A percentile compares a stretch with the other conserved stretches of the same genome.
phyloP scores from a whole-genome alignment of 768 basidiomycete genomes.

The Leccinum obscurum region DNA sequence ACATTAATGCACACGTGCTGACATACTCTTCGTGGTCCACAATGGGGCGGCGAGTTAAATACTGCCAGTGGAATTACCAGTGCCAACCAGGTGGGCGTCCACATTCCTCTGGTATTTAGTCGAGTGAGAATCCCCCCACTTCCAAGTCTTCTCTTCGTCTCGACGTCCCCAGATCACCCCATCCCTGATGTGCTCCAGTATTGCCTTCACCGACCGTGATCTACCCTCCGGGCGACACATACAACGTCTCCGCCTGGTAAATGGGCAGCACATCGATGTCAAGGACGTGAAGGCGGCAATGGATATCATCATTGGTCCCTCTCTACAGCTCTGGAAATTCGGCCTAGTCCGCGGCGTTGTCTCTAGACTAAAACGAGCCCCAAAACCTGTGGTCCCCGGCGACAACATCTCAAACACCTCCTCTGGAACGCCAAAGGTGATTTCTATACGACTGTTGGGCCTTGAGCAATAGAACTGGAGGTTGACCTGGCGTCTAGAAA shows the following conservation, averaged over 20 bases:
- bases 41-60: constrained; percentile 25
- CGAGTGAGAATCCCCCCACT: constrained; percentile 1
- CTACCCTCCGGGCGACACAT: constrained; percentile 8
- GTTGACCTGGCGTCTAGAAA: constrained; percentile 15
- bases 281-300: constrained; percentile 17
- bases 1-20: constrained; percentile 21
- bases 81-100: background rate
- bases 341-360: constrained; percentile 8
- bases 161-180: background rate
- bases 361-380: constrained; percentile 10
- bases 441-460: background rate
- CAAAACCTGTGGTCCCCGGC: constrained; percentile 6
- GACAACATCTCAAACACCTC: constrained; percentile 11
- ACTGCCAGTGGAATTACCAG: constrained; percentile 5
- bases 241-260: constrained; percentile 13
- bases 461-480: background rate
- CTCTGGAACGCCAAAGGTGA: constrained; percentile 20
- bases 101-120: constrained; percentile 5
- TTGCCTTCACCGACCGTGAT: constrained; percentile 1
- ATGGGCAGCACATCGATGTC: constrained; percentile 15
- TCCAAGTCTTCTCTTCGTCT: background rate
- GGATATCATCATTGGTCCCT: constrained; percentile 24
- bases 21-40: constrained; percentile 7
- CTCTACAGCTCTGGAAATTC: constrained; percentile 24
- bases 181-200: constrained; percentile 15